Evolutionary conservation across 1,139 yeast genomes (phyloP), one percentile per base, ranked within the genome.

Genomic region (Saccharomyces hybrid): DNA sequence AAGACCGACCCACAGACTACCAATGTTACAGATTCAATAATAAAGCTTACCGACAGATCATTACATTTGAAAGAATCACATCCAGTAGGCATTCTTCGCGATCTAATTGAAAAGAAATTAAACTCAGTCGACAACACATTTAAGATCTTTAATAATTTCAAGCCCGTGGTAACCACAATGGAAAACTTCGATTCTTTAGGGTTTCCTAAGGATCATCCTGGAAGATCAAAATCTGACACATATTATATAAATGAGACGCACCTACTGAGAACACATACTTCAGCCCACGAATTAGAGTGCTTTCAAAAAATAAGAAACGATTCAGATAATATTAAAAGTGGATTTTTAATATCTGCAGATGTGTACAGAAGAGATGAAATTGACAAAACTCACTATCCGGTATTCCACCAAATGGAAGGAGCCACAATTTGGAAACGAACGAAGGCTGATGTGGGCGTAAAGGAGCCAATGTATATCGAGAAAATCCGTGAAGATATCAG

Each of bases 351-450:
- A 55, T 81, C 96, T 13, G 99, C 99, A 0, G 99, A 95, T 70
- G 99, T 93, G 6, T 93, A 91, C 68, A 80, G 99, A 64, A 80
- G 96, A 64, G 99, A 93, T 70, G 96, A 93, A 64, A 88, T 93
- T 57, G 99, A 93, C 69, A 78, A 90, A 61, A 90, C 98, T 0
- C 99, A 93, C 70, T 93, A 93, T 67, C 98, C 99, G 2, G 98
- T 88, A 1, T 95, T 93, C 72, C 98, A 93, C 67, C 99, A 93
- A 71, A 83, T 93, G 89, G 99, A 93, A 71, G 99, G 99, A 51
- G 97, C 96, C 1, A 76, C 95, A 57, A 71, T 85, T 6, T 95
- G 98, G 98, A 75, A 81, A 9, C 74, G 84, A 31, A 42, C 48
- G 0, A 32, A 38, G 25, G 53, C 50, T 20, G 47, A 47, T 7